Evolutionary conservation across 2,329 filamentous ascomycete genomes (phyloP).

Genomic region (Sclerotinia nivalis): DNA sequence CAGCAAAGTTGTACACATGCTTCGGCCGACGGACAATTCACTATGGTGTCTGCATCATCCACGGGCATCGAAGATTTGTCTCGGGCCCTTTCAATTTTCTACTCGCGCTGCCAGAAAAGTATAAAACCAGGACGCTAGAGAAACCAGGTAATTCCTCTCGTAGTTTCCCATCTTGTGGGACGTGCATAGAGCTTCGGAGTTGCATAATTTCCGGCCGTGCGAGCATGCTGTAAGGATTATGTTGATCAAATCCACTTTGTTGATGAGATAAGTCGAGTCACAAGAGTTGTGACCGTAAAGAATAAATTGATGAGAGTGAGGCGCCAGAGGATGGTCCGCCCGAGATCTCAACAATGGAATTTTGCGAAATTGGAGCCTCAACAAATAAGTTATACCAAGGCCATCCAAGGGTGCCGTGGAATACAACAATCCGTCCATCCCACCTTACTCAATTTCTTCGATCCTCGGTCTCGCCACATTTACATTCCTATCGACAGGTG

Average conservation of each 20-base stretch:
- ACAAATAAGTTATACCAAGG: background rate
- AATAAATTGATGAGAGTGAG: background rate
- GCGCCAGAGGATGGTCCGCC: background rate
- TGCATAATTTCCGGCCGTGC: too few species aligned
- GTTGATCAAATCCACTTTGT: background rate
- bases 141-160: too few species aligned
- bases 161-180: too few species aligned
- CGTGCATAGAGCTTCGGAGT: too few species aligned
- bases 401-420: background rate
- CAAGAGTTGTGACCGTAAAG: background rate
- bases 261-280: background rate
- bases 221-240: background rate
- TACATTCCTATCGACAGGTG: constrained; percentile 35
- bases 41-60: background rate
- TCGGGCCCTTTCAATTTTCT: background rate
- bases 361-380: background rate
- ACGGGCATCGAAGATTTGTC: background rate
- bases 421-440: background rate
- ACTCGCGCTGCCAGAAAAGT: too few species aligned
- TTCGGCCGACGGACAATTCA: background rate
- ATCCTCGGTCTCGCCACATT: constrained; percentile 47
- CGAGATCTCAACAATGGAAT: background rate
- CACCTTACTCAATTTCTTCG: constrained; percentile 60
- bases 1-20: background rate
- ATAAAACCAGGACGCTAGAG: too few species aligned